These are phyloP conservation scores for Acer yangbiense DNA, from an alignment of 345 rosid genomes.

Conservation along the genomic window DNA sequence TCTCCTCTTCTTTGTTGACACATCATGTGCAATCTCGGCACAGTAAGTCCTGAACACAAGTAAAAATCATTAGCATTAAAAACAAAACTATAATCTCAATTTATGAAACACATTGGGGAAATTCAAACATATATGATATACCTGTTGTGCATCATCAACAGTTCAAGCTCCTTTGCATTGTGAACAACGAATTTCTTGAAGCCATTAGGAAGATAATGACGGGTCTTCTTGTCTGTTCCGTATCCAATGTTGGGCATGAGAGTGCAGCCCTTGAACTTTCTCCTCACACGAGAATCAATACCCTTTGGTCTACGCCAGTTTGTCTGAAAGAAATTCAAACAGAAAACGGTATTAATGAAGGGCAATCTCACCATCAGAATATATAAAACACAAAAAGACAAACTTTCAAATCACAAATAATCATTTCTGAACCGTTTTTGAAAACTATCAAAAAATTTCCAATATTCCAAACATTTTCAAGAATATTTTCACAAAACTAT, in stretches of 20 bases:
- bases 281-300: constrained; percentile 77
- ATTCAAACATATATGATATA: constrained; percentile 10
- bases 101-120: background rate
- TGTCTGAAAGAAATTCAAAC: constrained; percentile 26
- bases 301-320: constrained; percentile 94
- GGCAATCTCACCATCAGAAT: too few species aligned
- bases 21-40: constrained; percentile 84
- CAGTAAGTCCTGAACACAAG: constrained; percentile 57
- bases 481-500: background rate
- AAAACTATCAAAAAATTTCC: too few species aligned
- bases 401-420: too few species aligned
- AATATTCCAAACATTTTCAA: background rate
- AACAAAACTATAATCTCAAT: background rate
- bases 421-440: too few species aligned
- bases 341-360: background rate
- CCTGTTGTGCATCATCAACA: constrained; percentile 98
- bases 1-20: constrained; percentile 82
- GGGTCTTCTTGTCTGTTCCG: constrained; percentile 81
- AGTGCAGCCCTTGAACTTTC: constrained; percentile 84
- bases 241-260: constrained; percentile 86
- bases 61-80: background rate
- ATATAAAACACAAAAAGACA: background rate
- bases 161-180: constrained; percentile 67
- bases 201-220: constrained; percentile 80
- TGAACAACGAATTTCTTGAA: constrained; percentile 86